Percentiles rank a stretch among this genome's conserved stretches.
Evolutionary conservation across 106 monocot species (phyloP).

Genomic region (Dioscorea alata): DNA sequence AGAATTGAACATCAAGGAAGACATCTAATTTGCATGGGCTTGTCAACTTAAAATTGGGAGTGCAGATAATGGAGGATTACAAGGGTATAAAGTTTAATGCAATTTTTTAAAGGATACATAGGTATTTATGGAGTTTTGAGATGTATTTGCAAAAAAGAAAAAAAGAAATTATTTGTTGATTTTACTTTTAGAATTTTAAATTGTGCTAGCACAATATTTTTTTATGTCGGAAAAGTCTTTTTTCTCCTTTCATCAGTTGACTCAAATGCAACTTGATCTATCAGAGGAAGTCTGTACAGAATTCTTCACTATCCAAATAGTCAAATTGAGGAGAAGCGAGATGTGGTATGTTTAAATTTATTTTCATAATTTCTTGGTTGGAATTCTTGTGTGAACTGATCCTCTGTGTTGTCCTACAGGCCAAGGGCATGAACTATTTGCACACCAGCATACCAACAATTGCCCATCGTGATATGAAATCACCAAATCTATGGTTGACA

Average conservation of each 20-base stretch:
- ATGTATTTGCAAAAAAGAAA: too few species aligned
- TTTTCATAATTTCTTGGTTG: not conserved
- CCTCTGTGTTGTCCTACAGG: constrained; percentile 21
- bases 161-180: too few species aligned
- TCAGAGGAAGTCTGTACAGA: constrained; percentile 92
- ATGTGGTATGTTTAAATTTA: constrained; percentile 60
- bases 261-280: constrained; percentile 4
- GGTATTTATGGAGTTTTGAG: too few species aligned
- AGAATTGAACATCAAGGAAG: too few species aligned
- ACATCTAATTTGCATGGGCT: too few species aligned
- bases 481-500: constrained; percentile 97
- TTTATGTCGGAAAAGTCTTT: too few species aligned
- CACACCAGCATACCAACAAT: constrained; percentile 84
- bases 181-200: too few species aligned
- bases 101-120: too few species aligned
- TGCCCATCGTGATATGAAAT: constrained; percentile 94
- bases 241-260: not conserved
- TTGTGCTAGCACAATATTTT: too few species aligned
- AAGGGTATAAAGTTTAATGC: too few species aligned
- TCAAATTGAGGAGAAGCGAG: constrained; percentile 90
- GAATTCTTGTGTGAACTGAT: not conserved
- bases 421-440: constrained; percentile 96
- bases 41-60: too few species aligned
- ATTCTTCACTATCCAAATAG: constrained; percentile 94
- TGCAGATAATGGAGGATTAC: too few species aligned